Evolutionary conservation across 441 rosid genomes (phyloP).

Genomic region (Hura crepitans): DNA sequence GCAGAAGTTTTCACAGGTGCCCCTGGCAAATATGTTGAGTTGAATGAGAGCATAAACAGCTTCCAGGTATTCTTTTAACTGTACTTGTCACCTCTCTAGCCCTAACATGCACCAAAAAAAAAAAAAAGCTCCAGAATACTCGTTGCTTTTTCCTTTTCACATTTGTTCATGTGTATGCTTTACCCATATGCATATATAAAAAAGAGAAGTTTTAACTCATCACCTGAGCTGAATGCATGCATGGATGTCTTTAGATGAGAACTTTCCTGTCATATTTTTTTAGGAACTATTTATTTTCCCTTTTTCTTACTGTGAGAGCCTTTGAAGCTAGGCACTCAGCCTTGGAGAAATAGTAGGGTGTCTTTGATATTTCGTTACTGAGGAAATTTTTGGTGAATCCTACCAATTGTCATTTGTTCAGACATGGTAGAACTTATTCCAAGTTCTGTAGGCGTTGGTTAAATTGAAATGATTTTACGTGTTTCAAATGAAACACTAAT

Average conservation of each 20-base stretch:
- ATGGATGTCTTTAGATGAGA: neutral
- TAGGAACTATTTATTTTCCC: neutral
- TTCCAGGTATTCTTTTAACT: slow-evolving; percentile 65
- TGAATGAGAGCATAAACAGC: slow-evolving; percentile 78
- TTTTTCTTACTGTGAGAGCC: too few species aligned
- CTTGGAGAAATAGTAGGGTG: neutral
- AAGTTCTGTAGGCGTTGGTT: neutral
- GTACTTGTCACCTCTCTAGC: neutral
- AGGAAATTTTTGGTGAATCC: neutral
- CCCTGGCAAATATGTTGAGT: slow-evolving; percentile 90
- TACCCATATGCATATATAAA: too few species aligned
- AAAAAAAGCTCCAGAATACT: neutral
- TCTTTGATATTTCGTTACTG: neutral
- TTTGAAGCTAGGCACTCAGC: too few species aligned
- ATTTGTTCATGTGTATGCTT: neutral
- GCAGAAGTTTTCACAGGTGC: slow-evolving; percentile 98
- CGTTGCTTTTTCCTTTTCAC: neutral
- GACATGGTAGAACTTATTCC: neutral
- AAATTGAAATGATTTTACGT: neutral
- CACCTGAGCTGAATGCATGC: neutral
- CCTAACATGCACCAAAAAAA: neutral
- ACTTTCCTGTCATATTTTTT: neutral
- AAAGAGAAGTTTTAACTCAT: too few species aligned
- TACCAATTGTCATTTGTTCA: neutral
- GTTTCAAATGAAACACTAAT: neutral